Conservation (phyloP, 2,329 filamentous ascomycete species). For the Sclerotinia sclerotiorum region DNA sequence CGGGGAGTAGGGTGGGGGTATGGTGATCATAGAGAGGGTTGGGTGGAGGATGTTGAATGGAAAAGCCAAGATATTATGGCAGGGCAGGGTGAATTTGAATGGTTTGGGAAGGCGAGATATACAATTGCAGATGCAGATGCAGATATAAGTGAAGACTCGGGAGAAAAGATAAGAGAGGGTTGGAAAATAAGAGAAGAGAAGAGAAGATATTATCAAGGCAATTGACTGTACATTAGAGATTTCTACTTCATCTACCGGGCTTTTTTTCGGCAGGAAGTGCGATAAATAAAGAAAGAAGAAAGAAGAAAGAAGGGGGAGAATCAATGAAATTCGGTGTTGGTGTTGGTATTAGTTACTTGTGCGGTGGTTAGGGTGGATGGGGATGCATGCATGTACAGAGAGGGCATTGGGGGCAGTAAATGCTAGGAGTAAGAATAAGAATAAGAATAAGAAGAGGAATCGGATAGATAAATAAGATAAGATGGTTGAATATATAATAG, state of each 20-base stretch:
- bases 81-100: background rate
- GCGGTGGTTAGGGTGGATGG: background rate
- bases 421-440: too few species aligned
- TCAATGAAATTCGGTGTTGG: background rate
- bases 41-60: background rate
- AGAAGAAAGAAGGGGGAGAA: too few species aligned
- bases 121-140: background rate
- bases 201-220: background rate
- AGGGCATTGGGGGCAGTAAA: background rate
- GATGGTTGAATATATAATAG: background rate
- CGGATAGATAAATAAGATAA: background rate
- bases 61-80: background rate
- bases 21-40: background rate
- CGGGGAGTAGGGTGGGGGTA: background rate
- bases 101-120: background rate
- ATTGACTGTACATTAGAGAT: slow-evolving; percentile 6
- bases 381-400: too few species aligned
- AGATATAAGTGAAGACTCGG: background rate
- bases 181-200: background rate
- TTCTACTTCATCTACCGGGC: background rate
- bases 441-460: background rate
- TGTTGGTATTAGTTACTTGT: background rate
- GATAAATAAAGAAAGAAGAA: background rate
- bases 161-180: background rate
- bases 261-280: background rate